Percentiles rank a stretch among this genome's conserved stretches.
phyloP scores from a whole-genome alignment of 2,329 filamentous ascomycete genomes.

The Trichoderma sp. region DNA sequence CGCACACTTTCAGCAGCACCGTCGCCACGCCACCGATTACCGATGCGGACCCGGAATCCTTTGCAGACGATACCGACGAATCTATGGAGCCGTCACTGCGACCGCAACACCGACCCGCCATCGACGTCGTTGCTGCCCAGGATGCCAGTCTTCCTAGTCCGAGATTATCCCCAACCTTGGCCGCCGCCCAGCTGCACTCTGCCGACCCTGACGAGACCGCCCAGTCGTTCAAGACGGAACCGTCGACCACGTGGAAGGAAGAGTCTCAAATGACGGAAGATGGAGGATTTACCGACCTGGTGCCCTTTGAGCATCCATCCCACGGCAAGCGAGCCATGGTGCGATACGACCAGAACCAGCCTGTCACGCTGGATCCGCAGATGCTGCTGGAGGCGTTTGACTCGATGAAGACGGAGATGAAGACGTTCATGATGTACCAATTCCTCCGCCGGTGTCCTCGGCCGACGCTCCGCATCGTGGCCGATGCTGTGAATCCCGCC shows the following conservation, averaged over 20 bases:
- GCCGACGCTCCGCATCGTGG: conserved; percentile 85
- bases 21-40: conserved; percentile 76
- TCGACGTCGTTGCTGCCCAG: conserved; percentile 74
- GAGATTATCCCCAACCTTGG: conserved; percentile 87
- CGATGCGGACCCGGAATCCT: conserved; percentile 69
- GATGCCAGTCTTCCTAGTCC: conserved; percentile 95
- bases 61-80: conserved; percentile 57
- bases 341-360: conserved; percentile 21
- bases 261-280: conserved; percentile 48
- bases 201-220: conserved; percentile 52
- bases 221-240: conserved; percentile 41
- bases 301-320: conserved; percentile 5
- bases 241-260: conserved; percentile 42
- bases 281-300: conserved; percentile 32
- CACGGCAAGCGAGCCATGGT: conserved; percentile 29
- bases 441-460: conserved; percentile 86
- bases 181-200: conserved; percentile 62
- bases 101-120: conserved; percentile 54
- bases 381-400: conserved; percentile 89
- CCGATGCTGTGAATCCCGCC: conserved; percentile 88
- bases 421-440: conserved; percentile 96
- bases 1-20: conserved; percentile 63
- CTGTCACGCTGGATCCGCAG: conserved; percentile 74
- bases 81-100: conserved; percentile 52
- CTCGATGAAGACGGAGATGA: conserved; percentile 85